Evolutionary conservation across 306 rosid genomes (phyloP).

Genomic region (Potentilla sterilis): DNA sequence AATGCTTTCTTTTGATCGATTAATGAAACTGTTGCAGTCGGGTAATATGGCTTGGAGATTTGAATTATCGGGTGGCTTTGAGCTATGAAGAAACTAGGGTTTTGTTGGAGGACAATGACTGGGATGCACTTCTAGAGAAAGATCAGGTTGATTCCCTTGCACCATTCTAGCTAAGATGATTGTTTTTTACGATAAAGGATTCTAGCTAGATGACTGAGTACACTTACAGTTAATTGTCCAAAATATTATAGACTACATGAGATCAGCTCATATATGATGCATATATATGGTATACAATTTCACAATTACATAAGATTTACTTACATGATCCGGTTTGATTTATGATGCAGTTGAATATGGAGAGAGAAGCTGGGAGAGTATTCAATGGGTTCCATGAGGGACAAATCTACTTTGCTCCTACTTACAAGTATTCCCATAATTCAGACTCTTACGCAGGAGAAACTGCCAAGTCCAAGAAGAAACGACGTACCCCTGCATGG

Average conservation of each 20-base stretch:
- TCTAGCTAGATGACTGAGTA: no score
- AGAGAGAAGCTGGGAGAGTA: slow-evolving; percentile 75
- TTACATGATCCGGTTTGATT: neutral
- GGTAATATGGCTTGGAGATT: slow-evolving; percentile 90
- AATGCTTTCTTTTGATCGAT: neutral
- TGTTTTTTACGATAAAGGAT: neutral
- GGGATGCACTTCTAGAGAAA: slow-evolving; percentile 71
- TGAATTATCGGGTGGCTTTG: slow-evolving; percentile 81
- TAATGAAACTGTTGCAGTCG: slow-evolving; percentile 44
- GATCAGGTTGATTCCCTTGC: slow-evolving; percentile 60
- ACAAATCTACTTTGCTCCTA: slow-evolving; percentile 64
- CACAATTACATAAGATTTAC: neutral
- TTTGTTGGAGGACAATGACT: slow-evolving; percentile 71
- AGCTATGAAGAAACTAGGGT: slow-evolving; percentile 74
- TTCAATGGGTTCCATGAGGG: slow-evolving; percentile 75
- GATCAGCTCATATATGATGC: neutral
- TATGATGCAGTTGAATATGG: slow-evolving; percentile 61
- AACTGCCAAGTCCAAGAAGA: slow-evolving; percentile 72
- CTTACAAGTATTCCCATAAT: slow-evolving; percentile 79
- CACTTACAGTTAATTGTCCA: neutral
- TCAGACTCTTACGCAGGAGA: slow-evolving; percentile 88
- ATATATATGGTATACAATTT: neutral
- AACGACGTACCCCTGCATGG: slow-evolving; percentile 93
- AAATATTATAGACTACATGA: neutral
- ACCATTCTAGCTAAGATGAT: neutral